Percentiles rank a stretch among this genome's conserved stretches.
phyloP scores from a whole-genome alignment of 257 asterid genomes.

The Solanum pimpinellifolium region DNA sequence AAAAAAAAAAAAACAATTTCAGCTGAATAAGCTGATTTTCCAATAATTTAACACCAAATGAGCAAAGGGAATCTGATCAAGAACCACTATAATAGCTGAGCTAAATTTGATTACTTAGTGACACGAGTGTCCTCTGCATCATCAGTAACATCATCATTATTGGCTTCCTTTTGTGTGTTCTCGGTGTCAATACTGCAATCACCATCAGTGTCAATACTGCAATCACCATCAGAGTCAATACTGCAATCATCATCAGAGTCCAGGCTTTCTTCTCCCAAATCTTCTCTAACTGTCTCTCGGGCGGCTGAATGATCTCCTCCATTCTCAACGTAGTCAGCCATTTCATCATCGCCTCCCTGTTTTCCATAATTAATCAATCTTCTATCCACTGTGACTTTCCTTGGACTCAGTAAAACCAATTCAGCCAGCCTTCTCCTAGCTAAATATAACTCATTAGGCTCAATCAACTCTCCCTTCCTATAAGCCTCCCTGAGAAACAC shows the following conservation, averaged over 20 bases:
- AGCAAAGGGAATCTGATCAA: background rate
- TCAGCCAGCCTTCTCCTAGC: slow-evolving; percentile 73
- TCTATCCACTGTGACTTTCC: slow-evolving; percentile 42
- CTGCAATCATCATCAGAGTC: slow-evolving; percentile 15
- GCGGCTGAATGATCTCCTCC: slow-evolving; percentile 4
- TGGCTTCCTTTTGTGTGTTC: slow-evolving; percentile 20
- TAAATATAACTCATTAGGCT: slow-evolving; percentile 62
- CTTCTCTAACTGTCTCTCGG: background rate
- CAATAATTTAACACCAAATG: background rate
- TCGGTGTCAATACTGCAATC: slow-evolving; percentile 9
- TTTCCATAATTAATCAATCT: slow-evolving; percentile 42
- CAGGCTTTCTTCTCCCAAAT: slow-evolving; percentile 9
- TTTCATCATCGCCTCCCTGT: slow-evolving; percentile 25
- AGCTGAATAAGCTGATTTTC: background rate
- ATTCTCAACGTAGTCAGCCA: slow-evolving; percentile 4
- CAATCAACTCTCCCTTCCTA: slow-evolving; percentile 71
- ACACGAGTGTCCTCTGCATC: background rate
- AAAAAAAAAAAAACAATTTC: background rate
- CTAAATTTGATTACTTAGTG: background rate
- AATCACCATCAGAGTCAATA: slow-evolving; percentile 13
- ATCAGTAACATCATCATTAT: background rate
- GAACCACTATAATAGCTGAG: background rate
- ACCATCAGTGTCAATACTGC: slow-evolving; percentile 1
- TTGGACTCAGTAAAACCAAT: slow-evolving; percentile 56
- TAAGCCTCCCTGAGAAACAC: slow-evolving; percentile 85